Evolutionary conservation across 2,329 filamentous ascomycete genomes (phyloP), one percentile per base, ranked within the genome.

Genomic region (Paecilomyces sp.): DNA sequence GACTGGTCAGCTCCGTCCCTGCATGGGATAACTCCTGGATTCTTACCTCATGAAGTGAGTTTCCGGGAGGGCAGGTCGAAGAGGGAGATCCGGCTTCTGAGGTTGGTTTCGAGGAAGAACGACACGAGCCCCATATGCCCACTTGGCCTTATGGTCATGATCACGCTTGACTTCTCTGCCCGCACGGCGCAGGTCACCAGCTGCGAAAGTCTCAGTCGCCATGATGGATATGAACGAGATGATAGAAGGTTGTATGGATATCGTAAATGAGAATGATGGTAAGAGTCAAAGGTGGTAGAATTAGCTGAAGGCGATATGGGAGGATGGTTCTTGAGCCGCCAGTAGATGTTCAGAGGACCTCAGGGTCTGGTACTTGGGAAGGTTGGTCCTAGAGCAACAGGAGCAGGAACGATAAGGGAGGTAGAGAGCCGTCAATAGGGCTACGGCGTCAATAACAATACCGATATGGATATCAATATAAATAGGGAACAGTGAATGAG

Each of bases 141-240:
- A 77, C 66, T 77, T 77, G 50, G 69, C 69, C 61, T 74, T 75
- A 58, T 74, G 73, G 61, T 74, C 69, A 60, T 75, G 69, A 59
- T 69, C 67, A 31, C 75, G 70, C 60, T 76, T 74, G 62, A 65
- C 80, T 66, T 82, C 80, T 67, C 80, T 80, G 68, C 81, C 77
- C 65, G 74, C 74, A 70, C 78, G 79, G 69, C 83, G 83, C 63
- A 85, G 76, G 69, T 86, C 83, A 70, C 73, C 70, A 66, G 77
- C 79, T 59, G 74, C 71, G 67, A 79, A 73, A 68, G 75, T 72
- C 70, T 67, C 68, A 54, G 64, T 66, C 55, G 65, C 64, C 66
- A 66, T 68, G 56, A 22, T 57, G 59, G 55, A 53, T 13, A 30
- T 53, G 8, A 22, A 53, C 25, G 51, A 28, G 51, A 15, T 13